Evolutionary conservation across 2,329 filamentous ascomycete genomes (phyloP).

Genomic region (Thielaviopsis musarum): DNA sequence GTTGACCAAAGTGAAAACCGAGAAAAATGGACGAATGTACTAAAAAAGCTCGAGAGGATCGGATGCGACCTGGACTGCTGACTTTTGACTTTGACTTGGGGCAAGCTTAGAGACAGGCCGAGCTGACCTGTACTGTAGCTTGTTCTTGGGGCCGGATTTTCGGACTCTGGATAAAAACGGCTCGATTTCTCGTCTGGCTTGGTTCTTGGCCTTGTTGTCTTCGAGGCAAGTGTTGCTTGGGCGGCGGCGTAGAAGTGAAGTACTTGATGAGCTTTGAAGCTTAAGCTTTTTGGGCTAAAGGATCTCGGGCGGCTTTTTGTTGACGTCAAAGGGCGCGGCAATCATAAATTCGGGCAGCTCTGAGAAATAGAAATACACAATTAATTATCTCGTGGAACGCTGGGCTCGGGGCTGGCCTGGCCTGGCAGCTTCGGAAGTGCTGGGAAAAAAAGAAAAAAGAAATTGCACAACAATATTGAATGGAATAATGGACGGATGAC

Average conservation of each 20-base stretch:
- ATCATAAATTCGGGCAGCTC: too few species aligned
- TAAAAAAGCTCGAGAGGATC: background rate
- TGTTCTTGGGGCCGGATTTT: background rate
- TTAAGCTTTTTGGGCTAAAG: too few species aligned
- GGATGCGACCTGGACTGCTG: background rate
- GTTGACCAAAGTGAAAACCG: background rate
- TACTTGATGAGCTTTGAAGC: too few species aligned
- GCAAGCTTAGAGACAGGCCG: too few species aligned
- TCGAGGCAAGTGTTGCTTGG: too few species aligned
- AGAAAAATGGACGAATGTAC: background rate
- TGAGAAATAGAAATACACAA: too few species aligned
- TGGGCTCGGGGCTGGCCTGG: background rate
- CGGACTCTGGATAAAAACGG: too few species aligned
- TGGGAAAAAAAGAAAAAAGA: background rate
- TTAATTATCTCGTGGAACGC: background rate
- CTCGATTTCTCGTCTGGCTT: background rate
- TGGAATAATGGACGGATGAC: background rate
- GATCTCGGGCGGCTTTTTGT: too few species aligned
- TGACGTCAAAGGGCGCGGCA: too few species aligned
- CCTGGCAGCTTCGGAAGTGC: background rate
- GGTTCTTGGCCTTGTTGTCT: too few species aligned
- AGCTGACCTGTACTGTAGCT: too few species aligned
- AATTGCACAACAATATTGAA: background rate
- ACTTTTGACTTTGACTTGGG: background rate
- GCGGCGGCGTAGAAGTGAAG: too few species aligned